Evolutionary conservation across 768 basidiomycete genomes (phyloP), one percentile per base, ranked within the genome.

Genomic region (Asterophora parasitica): DNA sequence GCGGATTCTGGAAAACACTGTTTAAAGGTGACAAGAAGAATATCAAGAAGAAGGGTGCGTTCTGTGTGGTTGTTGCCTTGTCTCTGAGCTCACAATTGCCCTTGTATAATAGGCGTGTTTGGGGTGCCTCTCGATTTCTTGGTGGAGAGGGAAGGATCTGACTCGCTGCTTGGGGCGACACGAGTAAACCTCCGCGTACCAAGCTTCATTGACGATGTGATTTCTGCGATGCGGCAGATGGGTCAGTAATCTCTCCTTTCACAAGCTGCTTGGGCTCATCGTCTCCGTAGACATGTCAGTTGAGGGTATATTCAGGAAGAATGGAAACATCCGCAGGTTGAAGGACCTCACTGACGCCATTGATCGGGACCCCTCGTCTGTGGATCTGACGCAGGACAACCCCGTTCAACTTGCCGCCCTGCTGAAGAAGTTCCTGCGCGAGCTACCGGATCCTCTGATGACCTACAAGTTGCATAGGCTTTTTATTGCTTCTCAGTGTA

Each of bases 201-300:
- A 11, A 97, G 92, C 65, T 97, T 99, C 64, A 90, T 99, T 48
- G 96, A 99, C 64, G 96, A 99, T 61, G 91, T 96, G 50, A 82
- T 99, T 38, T 95, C 92, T 42, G 93, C 96, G 9, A 98, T 99
- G 96, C 78, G 88, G 61, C 94, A 97, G 65, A 98, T 98, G 96
- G 95, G 95, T 96, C 48, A 54, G 86, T 69, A 11, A 30, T 35
- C 28, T 15, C 23, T 44, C 50, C 16, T 52, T 35, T 39, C 30
- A 28, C 44, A 7, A 11, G 8, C 26, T 37, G 30, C 13, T 8
- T 27, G 15, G 28, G 40, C 27, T 61, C 10, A 46, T 45, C 16
- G n/a, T 27, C 27, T 38, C 30, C 43, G 28, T 55, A 98, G 96
- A 99, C 70, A 93, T 99, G 91, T 98, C 96, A 7, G 78, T 99